Base-by-base conservation (phyloP, 805 yeast genomes). In the Candida stauntonica region DNA sequence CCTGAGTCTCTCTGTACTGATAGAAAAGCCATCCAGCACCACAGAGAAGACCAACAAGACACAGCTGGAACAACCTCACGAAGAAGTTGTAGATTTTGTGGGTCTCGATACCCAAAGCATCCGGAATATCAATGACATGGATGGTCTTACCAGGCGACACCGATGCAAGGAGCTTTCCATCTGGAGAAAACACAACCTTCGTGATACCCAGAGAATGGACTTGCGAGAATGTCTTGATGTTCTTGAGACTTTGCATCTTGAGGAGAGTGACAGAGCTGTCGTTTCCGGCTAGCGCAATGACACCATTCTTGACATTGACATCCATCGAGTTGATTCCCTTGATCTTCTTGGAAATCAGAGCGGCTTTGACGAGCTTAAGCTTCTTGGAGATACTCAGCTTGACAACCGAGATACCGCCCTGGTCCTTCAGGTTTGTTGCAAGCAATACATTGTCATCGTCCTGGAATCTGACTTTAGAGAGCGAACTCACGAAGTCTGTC, bases 141-240 rank as follows among this genome's bases (percentile, higher is more conserved):
- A 88, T 72, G 1, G 86, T 68, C 44, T 81, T 80, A 2, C 89
- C 85, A 3, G 86, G 87, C 17, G 93, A 81, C 0, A 79, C 83
- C 20, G 86, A 75, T 3, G 88, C 94, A 35, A 87, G 62, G 41
- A 70, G 70, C 35, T 73, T 64, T 5, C 91, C 88, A 55, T 78
- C 71, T 3, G 83, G 81, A 5, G 87, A 81, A 44, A 86, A 79
- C 1, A 77, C 66, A 5, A 86, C 75, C 33, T 75, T 71, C 0
- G 96, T 86, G 33, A 88, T 79, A 23, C 91, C 83, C 55, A 82
- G 79, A 6, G 69, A 66, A 57, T 88, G 96, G 12, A 77, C 64
- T 7, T 68, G 62, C 32, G 71, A 70, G 23, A 80, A 52, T 7
- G 72, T 58, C 42, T 72, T 72, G 42, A 88, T 70, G 41, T 68